Evolutionary conservation across 768 basidiomycete species (phyloP), one percentile per base, ranked within the genome.

Genomic region (Glaciozyma martinii): DNA sequence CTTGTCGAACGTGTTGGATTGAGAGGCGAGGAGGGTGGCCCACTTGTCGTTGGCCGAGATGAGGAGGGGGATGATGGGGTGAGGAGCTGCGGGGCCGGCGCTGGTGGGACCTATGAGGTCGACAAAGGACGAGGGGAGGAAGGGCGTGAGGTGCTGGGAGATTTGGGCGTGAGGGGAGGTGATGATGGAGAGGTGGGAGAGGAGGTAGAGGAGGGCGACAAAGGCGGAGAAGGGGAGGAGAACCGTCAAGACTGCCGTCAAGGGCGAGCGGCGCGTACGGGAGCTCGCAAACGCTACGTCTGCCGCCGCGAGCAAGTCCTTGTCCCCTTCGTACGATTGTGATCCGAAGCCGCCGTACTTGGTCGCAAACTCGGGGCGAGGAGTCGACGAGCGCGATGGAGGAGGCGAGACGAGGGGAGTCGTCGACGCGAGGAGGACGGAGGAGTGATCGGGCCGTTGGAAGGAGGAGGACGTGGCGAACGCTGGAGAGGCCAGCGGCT

Each of bases 1-100:
- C 29, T 52, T 49, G 46, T 65, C 63, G 44, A 74, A 68, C 29
- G 68, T 67, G 23, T 59, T 65, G 44, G 71, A 72, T 56, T 74
- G 73, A 7, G 54, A 30, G 27, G 62, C 37, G 37, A 72, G 25
- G 52, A 69, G 71, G 46, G 61, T 61, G 25, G 54, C 15, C 73
- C 73, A 74, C 9, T 56, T 47, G 3, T 44, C 32, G 46, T 61
- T 47, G 23, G 69, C 73, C n/a, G 47, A 21, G 30, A 54, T 60
- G 46, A 74, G 50, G 33, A 74, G 65, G 23, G 72, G 67, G 9
- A 72, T 27, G 60, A 74, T 72, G 33, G 73, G 73, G 33, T 74
- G 73, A 2, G 65, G 67, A 19, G 61, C 6, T 1, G 62, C 6
- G 0, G 61, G 62, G 7, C 63, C 61, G 43, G 27, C 37, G 27